Evolutionary conservation across 768 basidiomycete species (phyloP), one percentile per base, ranked within the genome.

Genomic region (Sporobolomyces pararoseus): DNA sequence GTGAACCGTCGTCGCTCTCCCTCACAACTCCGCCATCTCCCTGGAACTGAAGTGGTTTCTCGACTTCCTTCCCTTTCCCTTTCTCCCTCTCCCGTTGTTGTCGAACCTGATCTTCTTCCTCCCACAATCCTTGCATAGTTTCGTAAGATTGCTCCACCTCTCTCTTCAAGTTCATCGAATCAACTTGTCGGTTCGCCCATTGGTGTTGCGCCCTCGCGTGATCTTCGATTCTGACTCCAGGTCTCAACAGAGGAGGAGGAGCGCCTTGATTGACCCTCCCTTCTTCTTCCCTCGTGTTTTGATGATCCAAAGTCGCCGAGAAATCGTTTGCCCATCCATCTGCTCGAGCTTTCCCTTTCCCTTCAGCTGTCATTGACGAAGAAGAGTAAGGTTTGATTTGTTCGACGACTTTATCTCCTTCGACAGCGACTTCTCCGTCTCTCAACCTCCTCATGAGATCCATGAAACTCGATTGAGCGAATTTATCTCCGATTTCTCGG

Each of bases 381-480:
- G 59, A 54, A 51, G 35, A 51, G 72, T 34, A 86, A 25, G 63
- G 65, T 25, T 66, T 84, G 80, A 49, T 34, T 31, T 71, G 50
- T 53, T 77, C 74, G 16, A 94, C 88, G 79, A 96, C 85, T 60
- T 87, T 80, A 76, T 92, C 87, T 25, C 88, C 89, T 55, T 89
- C 86, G 3, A 95, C 87, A 21, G 87, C 83, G 47, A 91, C 83
- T 76, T 88, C 84, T 12, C 87, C 85, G 79, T 93, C 92, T 46
- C 90, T 83, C 64, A 96, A 80, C 78, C 90, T 86, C 60, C 84
- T 85, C 92, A 96, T 95, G 32, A 96, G 83, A 27, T 84, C 83
- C 83, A 96, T 82, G 78, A 96, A 96, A 67, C 85, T 83, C 78
- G 90, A 91, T 37, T 90, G 84, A 79, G 86, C 83, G 76, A 96